phyloP scores from a whole-genome alignment of 768 basidiomycete species.

The Mycena indigotica region DNA sequence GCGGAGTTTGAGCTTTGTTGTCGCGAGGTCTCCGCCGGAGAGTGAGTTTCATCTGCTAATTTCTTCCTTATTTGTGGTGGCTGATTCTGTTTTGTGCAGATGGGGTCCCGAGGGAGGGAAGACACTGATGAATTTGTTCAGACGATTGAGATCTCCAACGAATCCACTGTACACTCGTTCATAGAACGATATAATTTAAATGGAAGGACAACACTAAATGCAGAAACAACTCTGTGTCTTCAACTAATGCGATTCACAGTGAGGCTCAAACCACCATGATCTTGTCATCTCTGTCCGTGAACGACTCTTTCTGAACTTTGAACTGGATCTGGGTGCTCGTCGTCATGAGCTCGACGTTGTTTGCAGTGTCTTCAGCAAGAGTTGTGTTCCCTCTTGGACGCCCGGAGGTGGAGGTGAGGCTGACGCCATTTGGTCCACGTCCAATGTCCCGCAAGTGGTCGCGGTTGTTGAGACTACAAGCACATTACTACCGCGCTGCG shows the following conservation, averaged over 20 bases:
- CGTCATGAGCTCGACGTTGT: too few relatives aligned
- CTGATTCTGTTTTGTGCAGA: conserved; percentile 34
- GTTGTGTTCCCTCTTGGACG: too few relatives aligned
- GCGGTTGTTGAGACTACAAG: not conserved
- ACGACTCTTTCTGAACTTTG: too few relatives aligned
- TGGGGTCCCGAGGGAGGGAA: conserved; percentile 75
- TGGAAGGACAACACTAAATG: not conserved
- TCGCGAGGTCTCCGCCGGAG: conserved; percentile 71
- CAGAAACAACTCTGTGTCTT: too few relatives aligned
- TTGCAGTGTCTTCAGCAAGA: too few relatives aligned
- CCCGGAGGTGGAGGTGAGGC: too few relatives aligned
- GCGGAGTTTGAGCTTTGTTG: conserved; percentile 71
- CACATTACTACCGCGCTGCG: not conserved
- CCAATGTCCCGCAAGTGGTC: not conserved
- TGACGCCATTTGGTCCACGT: not conserved
- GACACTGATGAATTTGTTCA: conserved; percentile 66
- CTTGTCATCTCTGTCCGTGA: too few relatives aligned
- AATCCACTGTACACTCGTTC: conserved; percentile 25
- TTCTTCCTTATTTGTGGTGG: not conserved
- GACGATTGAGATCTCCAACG: conserved; percentile 63
- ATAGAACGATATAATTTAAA: not conserved
- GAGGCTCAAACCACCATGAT: too few relatives aligned
- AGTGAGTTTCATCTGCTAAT: conserved; percentile 47
- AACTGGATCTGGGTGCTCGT: too few relatives aligned
- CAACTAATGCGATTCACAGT: too few relatives aligned